These are phyloP conservation scores for Barbarea vulgaris DNA, from an alignment of 345 rosid species.

Conservation along the genomic window DNA sequence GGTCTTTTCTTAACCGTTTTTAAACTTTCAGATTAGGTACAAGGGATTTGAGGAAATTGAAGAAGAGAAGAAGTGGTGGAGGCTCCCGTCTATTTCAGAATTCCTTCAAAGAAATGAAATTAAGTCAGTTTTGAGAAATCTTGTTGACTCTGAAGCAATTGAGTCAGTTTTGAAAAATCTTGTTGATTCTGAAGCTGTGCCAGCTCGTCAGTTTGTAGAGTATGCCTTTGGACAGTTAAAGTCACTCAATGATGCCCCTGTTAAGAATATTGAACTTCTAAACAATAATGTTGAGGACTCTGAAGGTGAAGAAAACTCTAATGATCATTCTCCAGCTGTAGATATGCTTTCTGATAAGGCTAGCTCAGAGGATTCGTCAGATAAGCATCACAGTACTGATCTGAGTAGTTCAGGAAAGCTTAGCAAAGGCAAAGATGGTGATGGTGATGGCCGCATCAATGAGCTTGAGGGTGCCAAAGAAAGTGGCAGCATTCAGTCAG, in stretches of 20 bases:
- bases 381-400: constrained; percentile 28
- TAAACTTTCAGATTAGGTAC: constrained; percentile 64
- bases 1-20: not conserved
- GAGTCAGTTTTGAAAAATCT: constrained; percentile 60
- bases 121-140: constrained; percentile 57
- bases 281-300: constrained; percentile 34
- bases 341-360: constrained; percentile 44
- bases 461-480: constrained; percentile 41
- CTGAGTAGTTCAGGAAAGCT: constrained; percentile 32
- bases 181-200: constrained; percentile 69
- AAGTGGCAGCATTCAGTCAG: constrained; percentile 43
- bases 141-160: constrained; percentile 66
- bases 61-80: constrained; percentile 85
- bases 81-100: constrained; percentile 66
- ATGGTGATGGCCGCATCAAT: constrained; percentile 30
- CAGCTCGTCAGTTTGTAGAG: constrained; percentile 87
- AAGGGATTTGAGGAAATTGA: constrained; percentile 78
- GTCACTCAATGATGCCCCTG: constrained; percentile 61
- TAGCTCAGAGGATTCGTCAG: constrained; percentile 37
- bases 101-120: constrained; percentile 68
- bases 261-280: constrained; percentile 43
- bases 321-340: constrained; percentile 12
- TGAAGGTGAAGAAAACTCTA: constrained; percentile 37
- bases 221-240: constrained; percentile 85
- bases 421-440: constrained; percentile 34